Percentiles rank a stretch among this genome's conserved stretches.
These are phyloP conservation scores for Thelephora ganbajun DNA, from an alignment of 768 basidiomycete species.

Conservation along the genomic window DNA sequence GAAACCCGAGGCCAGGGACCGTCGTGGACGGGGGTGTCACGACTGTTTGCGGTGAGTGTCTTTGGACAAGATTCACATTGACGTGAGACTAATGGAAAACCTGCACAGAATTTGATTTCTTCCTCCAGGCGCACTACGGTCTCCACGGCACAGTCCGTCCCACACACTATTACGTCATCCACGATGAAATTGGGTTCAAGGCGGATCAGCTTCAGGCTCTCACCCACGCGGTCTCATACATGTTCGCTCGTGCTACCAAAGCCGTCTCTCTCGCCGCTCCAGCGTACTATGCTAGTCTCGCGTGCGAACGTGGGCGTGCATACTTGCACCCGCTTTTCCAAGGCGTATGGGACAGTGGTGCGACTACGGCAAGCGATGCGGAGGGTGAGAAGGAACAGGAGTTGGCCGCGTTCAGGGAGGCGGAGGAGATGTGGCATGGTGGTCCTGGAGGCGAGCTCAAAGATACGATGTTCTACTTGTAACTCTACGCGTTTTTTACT, in stretches of 20 bases:
- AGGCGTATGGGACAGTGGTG: conserved; percentile 21
- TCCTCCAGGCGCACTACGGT: conserved; percentile 35
- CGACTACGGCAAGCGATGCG: conserved; percentile 21
- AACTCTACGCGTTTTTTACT: too few relatives aligned
- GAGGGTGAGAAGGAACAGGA: conserved; percentile 25
- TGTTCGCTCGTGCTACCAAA: conserved; percentile 47
- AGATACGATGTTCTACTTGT: conserved; percentile 73
- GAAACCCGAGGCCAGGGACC: conserved; percentile 38
- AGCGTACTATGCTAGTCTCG: conserved; percentile 33
- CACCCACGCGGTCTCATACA: conserved; percentile 40
- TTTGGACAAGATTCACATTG: background rate
- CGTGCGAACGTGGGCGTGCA: conserved; percentile 39
- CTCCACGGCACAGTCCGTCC: conserved; percentile 34
- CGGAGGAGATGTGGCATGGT: conserved; percentile 35
- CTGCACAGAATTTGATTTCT: conserved; percentile 29
- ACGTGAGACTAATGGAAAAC: background rate
- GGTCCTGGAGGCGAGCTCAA: conserved; percentile 36
- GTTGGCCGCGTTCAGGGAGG: conserved; percentile 33
- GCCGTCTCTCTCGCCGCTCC: conserved; percentile 31
- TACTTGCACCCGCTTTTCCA: conserved; percentile 36
- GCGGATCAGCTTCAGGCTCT: conserved; percentile 39
- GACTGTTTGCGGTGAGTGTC: conserved; percentile 26
- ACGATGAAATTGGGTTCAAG: conserved; percentile 36
- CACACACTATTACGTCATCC: conserved; percentile 41
- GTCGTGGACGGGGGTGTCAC: conserved; percentile 43